Conservation (phyloP, 2,329 filamentous ascomycete species). For the Teratosphaeria epicoccoides region DNA sequence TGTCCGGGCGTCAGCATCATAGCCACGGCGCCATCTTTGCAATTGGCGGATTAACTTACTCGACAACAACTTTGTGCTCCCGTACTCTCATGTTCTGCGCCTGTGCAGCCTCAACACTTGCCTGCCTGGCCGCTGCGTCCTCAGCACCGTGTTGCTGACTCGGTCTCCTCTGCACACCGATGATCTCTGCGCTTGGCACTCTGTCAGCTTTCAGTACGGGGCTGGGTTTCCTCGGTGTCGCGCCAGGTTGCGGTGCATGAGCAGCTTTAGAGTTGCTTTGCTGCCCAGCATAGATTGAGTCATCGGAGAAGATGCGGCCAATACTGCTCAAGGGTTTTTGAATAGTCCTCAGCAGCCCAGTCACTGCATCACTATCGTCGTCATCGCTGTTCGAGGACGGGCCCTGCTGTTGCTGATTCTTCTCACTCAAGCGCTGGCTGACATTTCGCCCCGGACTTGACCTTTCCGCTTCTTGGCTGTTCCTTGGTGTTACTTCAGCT, state of each 20-base stretch:
- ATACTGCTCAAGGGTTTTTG: slow-evolving; percentile 85
- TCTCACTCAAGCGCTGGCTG: slow-evolving; percentile 34
- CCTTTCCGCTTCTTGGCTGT: slow-evolving; percentile 50
- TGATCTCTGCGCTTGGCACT: slow-evolving; percentile 13
- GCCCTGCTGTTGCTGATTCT: slow-evolving; percentile 11
- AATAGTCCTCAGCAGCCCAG: slow-evolving; percentile 77
- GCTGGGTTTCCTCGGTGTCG: slow-evolving; percentile 39
- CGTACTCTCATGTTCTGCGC: slow-evolving; percentile 69
- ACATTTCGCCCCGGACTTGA: slow-evolving; percentile 47
- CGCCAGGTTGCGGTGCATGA: slow-evolving; percentile 37
- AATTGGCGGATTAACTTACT: slow-evolving; percentile 34
- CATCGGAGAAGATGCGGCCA: slow-evolving; percentile 85
- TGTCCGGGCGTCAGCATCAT: slow-evolving; percentile 14
- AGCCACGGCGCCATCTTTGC: not conserved
- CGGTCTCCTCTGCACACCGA: slow-evolving; percentile 26
- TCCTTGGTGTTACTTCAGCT: slow-evolving; percentile 49
- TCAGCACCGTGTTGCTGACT: slow-evolving; percentile 59
- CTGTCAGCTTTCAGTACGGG: slow-evolving; percentile 25
- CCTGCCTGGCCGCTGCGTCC: slow-evolving; percentile 81
- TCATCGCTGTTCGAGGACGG: slow-evolving; percentile 29
- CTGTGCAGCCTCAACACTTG: slow-evolving; percentile 80
- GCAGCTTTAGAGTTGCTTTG: slow-evolving; percentile 23
- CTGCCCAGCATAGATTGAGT: slow-evolving; percentile 18
- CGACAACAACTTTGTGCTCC: slow-evolving; percentile 84
- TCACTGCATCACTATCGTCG: slow-evolving; percentile 72